These are phyloP conservation scores for Vigna trinervia DNA, from an alignment of 306 rosid species.

Conservation along the genomic window DNA sequence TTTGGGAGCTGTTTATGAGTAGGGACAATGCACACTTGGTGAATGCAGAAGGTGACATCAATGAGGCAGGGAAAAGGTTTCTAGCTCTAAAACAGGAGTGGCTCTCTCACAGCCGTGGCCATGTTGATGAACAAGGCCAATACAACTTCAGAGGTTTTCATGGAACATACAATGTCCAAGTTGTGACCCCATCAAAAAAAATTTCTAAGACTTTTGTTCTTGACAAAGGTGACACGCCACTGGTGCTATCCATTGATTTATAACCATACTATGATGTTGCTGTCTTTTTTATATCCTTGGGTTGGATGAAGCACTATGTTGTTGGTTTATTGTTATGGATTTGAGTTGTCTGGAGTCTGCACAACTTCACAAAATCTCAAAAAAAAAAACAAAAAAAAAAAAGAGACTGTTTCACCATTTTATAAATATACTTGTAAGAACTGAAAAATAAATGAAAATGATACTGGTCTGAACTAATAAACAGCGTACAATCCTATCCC, in stretches of 20 bases:
- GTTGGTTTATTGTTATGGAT: conserved; percentile 37
- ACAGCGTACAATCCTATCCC: not conserved
- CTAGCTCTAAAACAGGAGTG: conserved; percentile 75
- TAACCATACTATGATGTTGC: conserved; percentile 40
- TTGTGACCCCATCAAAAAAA: conserved; percentile 60
- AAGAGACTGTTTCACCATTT: not conserved
- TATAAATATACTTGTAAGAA: not conserved
- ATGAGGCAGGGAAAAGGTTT: conserved; percentile 83
- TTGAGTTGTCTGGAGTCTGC: not conserved
- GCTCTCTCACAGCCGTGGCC: conserved; percentile 69
- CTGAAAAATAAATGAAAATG: conserved; percentile 13
- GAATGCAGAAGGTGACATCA: conserved; percentile 87
- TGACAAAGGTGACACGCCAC: conserved; percentile 69
- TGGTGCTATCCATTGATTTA: conserved; percentile 61
- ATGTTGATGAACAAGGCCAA: conserved; percentile 61
- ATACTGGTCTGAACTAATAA: not conserved
- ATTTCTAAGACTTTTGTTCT: conserved; percentile 73
- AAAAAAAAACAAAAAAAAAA: not conserved
- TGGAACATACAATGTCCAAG: conserved; percentile 73
- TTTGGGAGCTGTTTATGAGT: conserved; percentile 93
- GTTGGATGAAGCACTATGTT: conserved; percentile 20
- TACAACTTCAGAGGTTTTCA: conserved; percentile 80
- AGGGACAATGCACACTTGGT: conserved; percentile 79
- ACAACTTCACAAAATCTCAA: not conserved
- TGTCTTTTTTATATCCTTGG: not conserved